Percentiles rank a stretch among this genome's conserved stretches.
These are phyloP conservation scores for Hypoxylon crocopeplum DNA, from an alignment of 495 filamentous ascomycete genomes.

Conservation along the genomic window DNA sequence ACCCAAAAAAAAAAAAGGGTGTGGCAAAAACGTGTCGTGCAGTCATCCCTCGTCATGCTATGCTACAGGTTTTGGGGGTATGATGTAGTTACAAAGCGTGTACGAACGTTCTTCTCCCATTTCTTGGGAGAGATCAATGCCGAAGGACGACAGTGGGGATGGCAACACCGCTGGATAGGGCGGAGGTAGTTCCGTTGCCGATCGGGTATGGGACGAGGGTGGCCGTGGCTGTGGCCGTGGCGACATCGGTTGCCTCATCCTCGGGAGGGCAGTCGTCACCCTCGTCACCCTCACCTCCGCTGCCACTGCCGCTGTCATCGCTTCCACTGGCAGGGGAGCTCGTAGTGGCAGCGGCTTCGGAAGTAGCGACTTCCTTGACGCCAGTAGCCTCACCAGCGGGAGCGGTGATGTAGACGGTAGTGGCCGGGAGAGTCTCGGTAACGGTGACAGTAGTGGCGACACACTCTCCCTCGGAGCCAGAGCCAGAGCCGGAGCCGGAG, in stretches of 20 bases:
- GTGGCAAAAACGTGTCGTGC: slow-evolving; percentile 8
- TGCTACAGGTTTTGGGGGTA: slow-evolving; percentile 17
- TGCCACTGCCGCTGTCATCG: slow-evolving; percentile 16
- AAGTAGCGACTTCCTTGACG: slow-evolving; percentile 12
- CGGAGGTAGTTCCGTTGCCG: slow-evolving; percentile 33
- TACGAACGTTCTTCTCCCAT: background rate
- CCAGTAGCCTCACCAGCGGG: slow-evolving; percentile 22
- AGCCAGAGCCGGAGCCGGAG: slow-evolving; percentile 20
- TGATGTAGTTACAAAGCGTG: slow-evolving; percentile 17
- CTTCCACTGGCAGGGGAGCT: slow-evolving; percentile 16
- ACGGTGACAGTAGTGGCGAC: slow-evolving; percentile 46
- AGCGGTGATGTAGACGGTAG: slow-evolving; percentile 54
- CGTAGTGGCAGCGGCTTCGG: slow-evolving; percentile 9
- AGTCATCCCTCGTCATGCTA: slow-evolving; percentile 30
- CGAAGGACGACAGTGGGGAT: slow-evolving; percentile 31
- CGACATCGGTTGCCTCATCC: slow-evolving; percentile 37
- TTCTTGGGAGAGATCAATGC: background rate
- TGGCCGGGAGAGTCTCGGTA: slow-evolving; percentile 41
- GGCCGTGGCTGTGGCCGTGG: slow-evolving; percentile 38
- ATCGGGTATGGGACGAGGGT: slow-evolving; percentile 44
- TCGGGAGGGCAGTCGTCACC: slow-evolving; percentile 43
- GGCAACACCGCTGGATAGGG: slow-evolving; percentile 13
- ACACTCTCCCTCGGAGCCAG: slow-evolving; percentile 35
- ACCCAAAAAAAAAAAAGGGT: too few species aligned
- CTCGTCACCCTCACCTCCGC: slow-evolving; percentile 17